Evolutionary conservation across 2,329 filamentous ascomycete species (phyloP).

Genomic region (Fusarium albidum): DNA sequence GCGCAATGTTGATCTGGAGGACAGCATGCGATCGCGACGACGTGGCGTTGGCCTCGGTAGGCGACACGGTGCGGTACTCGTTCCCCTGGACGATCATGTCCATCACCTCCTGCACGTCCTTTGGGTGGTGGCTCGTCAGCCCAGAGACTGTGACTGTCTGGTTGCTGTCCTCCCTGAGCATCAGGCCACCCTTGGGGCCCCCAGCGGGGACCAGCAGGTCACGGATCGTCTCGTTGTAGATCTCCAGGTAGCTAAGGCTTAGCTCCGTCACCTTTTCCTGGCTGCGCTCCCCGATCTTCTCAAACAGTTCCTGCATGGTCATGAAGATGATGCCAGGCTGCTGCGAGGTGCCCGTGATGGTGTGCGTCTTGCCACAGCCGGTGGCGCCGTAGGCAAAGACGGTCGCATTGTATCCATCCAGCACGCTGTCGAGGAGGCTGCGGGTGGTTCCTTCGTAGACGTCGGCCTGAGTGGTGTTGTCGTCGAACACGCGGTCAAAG

Average conservation of each 20-base stretch:
- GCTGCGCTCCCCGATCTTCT: slow-evolving; percentile 87
- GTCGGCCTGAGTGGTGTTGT: slow-evolving; percentile 89
- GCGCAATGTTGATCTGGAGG: slow-evolving; percentile 93
- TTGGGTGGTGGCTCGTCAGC: slow-evolving; percentile 88
- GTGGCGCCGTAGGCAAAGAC: slow-evolving; percentile 99
- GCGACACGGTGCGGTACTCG: slow-evolving; percentile 92
- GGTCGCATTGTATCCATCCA: slow-evolving; percentile 98
- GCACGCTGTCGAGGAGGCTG: slow-evolving; percentile 88
- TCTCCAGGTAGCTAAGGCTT: slow-evolving; percentile 94
- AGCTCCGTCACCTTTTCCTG: slow-evolving; percentile 90
- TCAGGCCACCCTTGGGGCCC: slow-evolving; percentile 78
- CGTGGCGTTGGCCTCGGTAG: slow-evolving; percentile 95
- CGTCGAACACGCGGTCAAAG: slow-evolving; percentile 97
- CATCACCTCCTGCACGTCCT: slow-evolving; percentile 96
- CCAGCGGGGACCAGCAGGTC: slow-evolving; percentile 89
- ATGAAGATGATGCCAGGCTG: slow-evolving; percentile 98
- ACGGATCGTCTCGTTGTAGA: slow-evolving; percentile 98
- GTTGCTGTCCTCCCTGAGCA: slow-evolving; percentile 93
- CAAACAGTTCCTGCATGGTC: slow-evolving; percentile 98
- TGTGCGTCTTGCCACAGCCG: slow-evolving; percentile 98
- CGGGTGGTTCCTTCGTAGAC: slow-evolving; percentile 95
- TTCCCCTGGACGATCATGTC: slow-evolving; percentile 98
- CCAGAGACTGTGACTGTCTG: slow-evolving; percentile 91
- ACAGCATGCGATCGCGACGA: slow-evolving; percentile 98
- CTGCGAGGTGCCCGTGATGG: slow-evolving; percentile 90